Evolutionary conservation across 768 basidiomycete species (phyloP).

Genomic region (Suillus clintonianus): DNA sequence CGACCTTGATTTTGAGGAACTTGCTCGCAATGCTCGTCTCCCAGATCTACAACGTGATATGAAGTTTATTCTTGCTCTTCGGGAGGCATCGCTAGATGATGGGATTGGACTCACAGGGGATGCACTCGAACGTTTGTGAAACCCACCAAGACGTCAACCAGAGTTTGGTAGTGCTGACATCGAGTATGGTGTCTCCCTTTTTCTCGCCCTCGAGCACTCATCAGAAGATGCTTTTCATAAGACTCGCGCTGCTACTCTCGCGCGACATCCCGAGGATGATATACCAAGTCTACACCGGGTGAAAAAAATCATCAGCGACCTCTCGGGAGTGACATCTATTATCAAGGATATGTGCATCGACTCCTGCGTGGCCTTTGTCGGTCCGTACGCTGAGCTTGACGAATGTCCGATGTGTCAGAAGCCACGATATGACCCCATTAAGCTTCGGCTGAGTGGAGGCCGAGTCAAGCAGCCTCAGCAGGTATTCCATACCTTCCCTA

Average conservation of each 20-base stretch:
- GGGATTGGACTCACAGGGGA: not conserved
- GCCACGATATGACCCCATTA: not conserved
- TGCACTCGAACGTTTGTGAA: not conserved
- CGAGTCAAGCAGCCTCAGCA: not conserved
- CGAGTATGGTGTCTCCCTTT: not conserved
- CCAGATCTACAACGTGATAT: not conserved
- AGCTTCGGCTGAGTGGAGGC: not conserved
- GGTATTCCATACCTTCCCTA: not conserved
- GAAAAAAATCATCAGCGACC: not conserved
- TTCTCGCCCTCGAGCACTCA: not conserved
- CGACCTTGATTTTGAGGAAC: not conserved
- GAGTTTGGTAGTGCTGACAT: not conserved
- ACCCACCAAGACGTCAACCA: not conserved
- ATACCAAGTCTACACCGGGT: not conserved
- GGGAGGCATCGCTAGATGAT: not conserved
- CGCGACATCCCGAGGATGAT: not conserved
- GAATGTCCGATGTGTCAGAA: not conserved
- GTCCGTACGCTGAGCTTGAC: not conserved
- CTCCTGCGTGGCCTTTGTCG: not conserved
- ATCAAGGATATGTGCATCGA: not conserved
- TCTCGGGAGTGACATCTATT: not conserved
- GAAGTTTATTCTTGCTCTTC: not conserved
- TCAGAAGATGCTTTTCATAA: not conserved
- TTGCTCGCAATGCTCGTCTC: not conserved
- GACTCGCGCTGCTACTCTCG: not conserved